Conservation (phyloP, 148 eudicot species). For the Silene uniflora region DNA sequence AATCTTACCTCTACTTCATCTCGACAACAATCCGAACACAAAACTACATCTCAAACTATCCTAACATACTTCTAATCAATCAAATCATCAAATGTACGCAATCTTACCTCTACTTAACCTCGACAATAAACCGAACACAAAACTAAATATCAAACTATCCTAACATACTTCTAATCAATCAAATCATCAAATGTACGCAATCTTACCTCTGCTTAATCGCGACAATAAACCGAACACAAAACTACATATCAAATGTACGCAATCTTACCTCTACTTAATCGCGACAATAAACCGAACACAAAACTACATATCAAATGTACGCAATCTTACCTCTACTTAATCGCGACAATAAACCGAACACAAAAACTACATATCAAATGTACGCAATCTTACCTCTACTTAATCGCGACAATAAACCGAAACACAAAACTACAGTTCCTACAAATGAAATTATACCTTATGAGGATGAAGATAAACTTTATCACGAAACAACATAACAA, state of each 20-base stretch:
- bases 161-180: neutral
- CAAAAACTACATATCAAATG: too few species aligned
- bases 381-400: neutral
- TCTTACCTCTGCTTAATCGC: too few species aligned
- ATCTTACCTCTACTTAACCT: neutral
- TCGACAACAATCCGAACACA: too few species aligned
- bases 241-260: neutral
- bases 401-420: too few species aligned
- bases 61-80: neutral
- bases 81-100: neutral
- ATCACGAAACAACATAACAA: constrained; percentile 71
- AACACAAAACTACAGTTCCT: too few species aligned
- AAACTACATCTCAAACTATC: too few species aligned
- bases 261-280: too few species aligned
- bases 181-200: neutral
- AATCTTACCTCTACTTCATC: too few species aligned
- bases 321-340: neutral
- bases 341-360: too few species aligned
- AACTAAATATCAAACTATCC: neutral
- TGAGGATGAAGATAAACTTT: constrained; percentile 85
- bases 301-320: neutral
- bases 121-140: neutral
- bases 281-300: too few species aligned
- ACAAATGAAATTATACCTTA: constrained; percentile 38
- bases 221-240: too few species aligned